A percentile compares a stretch with the other conserved stretches of the same genome.
These are phyloP conservation scores for Picea glauca DNA, from an alignment of 75 land plant genomes.

Conservation along the genomic window DNA sequence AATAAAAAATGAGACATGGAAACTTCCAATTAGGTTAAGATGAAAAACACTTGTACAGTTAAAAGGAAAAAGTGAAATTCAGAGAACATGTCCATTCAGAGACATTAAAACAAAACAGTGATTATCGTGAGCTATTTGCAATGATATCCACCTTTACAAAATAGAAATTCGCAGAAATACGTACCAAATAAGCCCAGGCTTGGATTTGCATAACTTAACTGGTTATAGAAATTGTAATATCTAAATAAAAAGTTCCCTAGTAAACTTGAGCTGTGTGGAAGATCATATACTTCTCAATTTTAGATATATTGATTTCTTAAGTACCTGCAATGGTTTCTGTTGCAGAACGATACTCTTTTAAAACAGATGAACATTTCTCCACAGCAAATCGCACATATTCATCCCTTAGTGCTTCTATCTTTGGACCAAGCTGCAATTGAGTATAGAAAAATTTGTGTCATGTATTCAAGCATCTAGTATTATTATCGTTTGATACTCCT, in stretches of 20 bases:
- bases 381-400: conserved; percentile 93
- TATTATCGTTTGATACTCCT: neutral
- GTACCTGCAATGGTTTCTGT: conserved; percentile 91
- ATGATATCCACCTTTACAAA: neutral
- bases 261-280: neutral
- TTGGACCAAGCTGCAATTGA: conserved; percentile 67
- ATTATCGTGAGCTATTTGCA: neutral
- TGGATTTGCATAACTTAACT: neutral
- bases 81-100: neutral
- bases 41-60: neutral
- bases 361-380: conserved; percentile 70
- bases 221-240: neutral
- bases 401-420: conserved; percentile 83
- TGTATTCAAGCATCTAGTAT: neutral
- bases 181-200: neutral
- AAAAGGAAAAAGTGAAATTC: neutral
- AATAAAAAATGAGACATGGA: neutral
- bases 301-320: neutral
- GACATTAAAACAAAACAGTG: neutral
- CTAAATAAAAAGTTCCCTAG: neutral
- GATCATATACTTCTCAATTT: neutral
- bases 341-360: conserved; percentile 84
- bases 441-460: neutral
- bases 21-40: neutral
- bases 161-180: neutral